phyloP scores from a whole-genome alignment of 148 eudicot species.

The Rhododendron mucronatum region DNA sequence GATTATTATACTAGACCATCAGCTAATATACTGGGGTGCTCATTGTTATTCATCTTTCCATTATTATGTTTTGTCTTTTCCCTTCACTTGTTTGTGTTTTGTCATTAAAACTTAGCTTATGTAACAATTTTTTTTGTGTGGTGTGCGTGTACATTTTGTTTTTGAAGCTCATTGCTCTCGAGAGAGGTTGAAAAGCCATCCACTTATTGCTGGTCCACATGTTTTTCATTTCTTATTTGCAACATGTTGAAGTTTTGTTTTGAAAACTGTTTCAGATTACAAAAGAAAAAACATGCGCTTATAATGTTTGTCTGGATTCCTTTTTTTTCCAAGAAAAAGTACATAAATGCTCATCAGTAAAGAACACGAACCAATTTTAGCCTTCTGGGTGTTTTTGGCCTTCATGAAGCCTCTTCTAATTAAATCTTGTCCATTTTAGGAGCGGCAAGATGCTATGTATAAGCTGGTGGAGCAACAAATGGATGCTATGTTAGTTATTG shows the following conservation, averaged over 20 bases:
- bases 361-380: no score
- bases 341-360: no score
- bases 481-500: constrained; percentile 43
- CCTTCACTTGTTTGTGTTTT: neutral
- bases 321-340: neutral
- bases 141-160: neutral
- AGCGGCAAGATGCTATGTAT: no score
- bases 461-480: no score
- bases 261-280: neutral
- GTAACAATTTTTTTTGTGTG: neutral
- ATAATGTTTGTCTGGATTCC: neutral
- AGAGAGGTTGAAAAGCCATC: neutral
- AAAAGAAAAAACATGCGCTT: neutral
- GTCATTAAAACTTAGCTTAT: neutral
- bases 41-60: neutral
- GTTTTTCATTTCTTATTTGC: neutral
- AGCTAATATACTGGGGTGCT: neutral
- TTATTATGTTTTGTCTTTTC: neutral
- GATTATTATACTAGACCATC: neutral
- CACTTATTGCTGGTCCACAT: neutral
- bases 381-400: no score
- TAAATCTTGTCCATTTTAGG: no score
- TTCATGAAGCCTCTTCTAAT: no score
- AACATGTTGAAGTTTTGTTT: neutral
- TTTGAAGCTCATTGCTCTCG: neutral